Base-by-base conservation (phyloP, 1,139 yeast species). In the Suhomyces terraborum region DNA sequence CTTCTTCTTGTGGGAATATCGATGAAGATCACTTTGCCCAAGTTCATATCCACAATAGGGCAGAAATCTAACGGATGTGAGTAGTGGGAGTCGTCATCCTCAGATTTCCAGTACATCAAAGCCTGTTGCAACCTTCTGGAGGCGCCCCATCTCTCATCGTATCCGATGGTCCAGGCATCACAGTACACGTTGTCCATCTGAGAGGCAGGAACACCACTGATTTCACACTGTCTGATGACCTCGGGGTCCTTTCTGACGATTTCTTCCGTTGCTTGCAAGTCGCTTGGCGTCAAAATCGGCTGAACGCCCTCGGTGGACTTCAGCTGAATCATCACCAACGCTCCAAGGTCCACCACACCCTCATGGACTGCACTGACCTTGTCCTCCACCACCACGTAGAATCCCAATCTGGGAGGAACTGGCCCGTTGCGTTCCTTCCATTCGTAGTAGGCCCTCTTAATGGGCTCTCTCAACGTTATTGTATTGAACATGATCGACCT, bases 151-250 rank as follows among this genome's bases (percentile, higher is more conserved):
- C 93, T 77, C 64, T 84, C 93, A 59, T 85, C 94, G 59, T 80
- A 84, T 45, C 93, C 93, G 58, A 85, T 83, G 36, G 93, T 83
- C 96, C 84, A 85, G 53, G 84, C 91, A 58, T 85, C 94, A 69
- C 93, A 84, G 71, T 82, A 84, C 42, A 83, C 77, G 54, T 80
- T 77, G 62, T 78, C 70, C 87, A 85, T 84, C 33, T 83, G 84
- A 37, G 63, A 64, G 30, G 73, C 75, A 42, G 88, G 83, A 50
- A 84, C 64, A 40, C 93, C 93, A 32, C 84, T 77, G 45, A 83
- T 58, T 39, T 69, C 78, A 70, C 91, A 83, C 66, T 85, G 91
- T 61, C 78, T 80, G 52, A 83, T 81, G 48, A 85, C 93, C 29
- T 66, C 67, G 25, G 89, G 86, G 58, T 84, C 88, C 6, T 56